Percentiles rank a stretch among this genome's conserved stretches.
Evolutionary conservation across 2,329 filamentous ascomycete species (phyloP).

Genomic region (Scytalidium sp.): DNA sequence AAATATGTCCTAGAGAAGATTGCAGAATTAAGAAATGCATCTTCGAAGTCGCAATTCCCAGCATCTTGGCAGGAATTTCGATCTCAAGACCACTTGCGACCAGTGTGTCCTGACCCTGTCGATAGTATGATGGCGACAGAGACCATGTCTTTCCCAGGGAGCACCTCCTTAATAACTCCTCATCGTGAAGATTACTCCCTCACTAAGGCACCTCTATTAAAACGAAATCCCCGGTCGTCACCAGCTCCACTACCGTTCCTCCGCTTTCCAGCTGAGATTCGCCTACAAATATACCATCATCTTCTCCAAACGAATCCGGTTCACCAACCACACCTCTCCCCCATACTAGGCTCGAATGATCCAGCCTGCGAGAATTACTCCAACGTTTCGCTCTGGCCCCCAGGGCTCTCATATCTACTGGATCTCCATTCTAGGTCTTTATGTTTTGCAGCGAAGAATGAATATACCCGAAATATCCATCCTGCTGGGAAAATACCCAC

Average conservation of each 20-base stretch:
- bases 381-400: background rate
- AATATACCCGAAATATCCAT: background rate
- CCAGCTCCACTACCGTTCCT: constrained; percentile 24
- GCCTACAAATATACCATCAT: constrained; percentile 44
- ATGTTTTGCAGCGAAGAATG: background rate
- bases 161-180: too few species aligned
- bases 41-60: too few species aligned
- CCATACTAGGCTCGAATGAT: constrained; percentile 21
- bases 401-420: background rate
- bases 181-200: too few species aligned
- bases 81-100: too few species aligned
- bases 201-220: too few species aligned
- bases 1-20: background rate
- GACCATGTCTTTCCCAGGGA: too few species aligned
- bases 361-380: background rate
- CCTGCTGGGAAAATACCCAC: constrained; percentile 35
- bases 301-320: constrained; percentile 36
- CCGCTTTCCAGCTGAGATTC: constrained; percentile 41
- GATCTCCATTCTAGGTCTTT: background rate
- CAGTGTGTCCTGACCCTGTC: too few species aligned
- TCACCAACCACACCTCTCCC: constrained; percentile 35
- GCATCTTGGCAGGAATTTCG: too few species aligned
- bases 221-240: constrained; percentile 1
- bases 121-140: too few species aligned
- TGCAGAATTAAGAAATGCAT: background rate